Base-by-base conservation (phyloP, 352 stramenopile species). In the Globisporangium canariense region DNA sequence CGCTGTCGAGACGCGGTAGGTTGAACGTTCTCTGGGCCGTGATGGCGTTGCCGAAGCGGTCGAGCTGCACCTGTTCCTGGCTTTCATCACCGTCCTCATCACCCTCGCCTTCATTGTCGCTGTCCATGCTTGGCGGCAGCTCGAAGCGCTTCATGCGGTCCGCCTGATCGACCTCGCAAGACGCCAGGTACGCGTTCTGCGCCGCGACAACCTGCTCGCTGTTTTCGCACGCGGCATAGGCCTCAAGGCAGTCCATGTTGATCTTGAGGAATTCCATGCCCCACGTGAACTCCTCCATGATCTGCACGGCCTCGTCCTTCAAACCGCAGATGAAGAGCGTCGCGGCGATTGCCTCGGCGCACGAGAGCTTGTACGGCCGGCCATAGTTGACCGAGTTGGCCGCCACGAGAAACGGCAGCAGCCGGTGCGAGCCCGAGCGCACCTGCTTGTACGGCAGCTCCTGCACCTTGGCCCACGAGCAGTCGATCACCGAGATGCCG, bases 341-440 rank as follows among this genome's bases (percentile, higher is more conserved):
- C 30, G 97, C 98, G 0, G 96, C 96, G 54, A 98, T 96, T 4
- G 98, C 97, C 74, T 99, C 98, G 0, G 94, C 98, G 67, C 96
- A 99, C 61, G 90, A 98, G 1, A 99, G 78, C 74, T 99, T 97
- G 83, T 88, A 89, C 4, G 93, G 96, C 51, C 90, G 90, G 22
- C 98, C 98, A 78, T 99, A 99, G 83, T 99, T 99, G 28, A 99
- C 97, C 32, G 93, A 94, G 74, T 99, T 99, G 3, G 97, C 97
- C 0, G 98, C 98, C 30, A 99, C 95, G 25, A 99, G 82, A 69
- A 99, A 99, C 18, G 98, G 98, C 32, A 99, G 78, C 25, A 99
- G 76, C 22, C 98, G 94, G 74, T 99, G 96, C 68, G 97, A 81
- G 28, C 94, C 93, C 16, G 89, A 91, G 50, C 92, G 88, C 74